phyloP scores from a whole-genome alignment of 805 yeast species.

The Saccharomycopsis sp. region DNA sequence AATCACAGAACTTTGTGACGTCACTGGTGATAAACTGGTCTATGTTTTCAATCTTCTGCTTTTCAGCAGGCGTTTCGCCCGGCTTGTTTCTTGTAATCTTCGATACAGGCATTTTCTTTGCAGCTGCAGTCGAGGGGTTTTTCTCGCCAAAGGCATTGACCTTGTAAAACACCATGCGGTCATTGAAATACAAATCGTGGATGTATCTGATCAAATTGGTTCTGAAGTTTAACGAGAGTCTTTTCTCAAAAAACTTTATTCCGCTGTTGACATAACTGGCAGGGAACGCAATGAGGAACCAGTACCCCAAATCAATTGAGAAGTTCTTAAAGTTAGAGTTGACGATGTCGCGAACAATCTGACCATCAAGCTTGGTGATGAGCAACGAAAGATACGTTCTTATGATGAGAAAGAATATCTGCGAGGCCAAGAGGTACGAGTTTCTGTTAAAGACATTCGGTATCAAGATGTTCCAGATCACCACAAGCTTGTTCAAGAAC shows the following conservation, averaged over 20 bases:
- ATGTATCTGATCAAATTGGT: slow-evolving; percentile 76
- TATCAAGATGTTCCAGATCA: slow-evolving; percentile 76
- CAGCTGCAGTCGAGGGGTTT: slow-evolving; percentile 1
- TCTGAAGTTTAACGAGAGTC: slow-evolving; percentile 77
- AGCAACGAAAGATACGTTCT: slow-evolving; percentile 83
- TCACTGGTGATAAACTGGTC: slow-evolving; percentile 88
- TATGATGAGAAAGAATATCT: slow-evolving; percentile 65
- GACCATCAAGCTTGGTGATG: slow-evolving; percentile 88
- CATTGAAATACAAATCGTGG: slow-evolving; percentile 83
- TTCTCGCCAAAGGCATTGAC: slow-evolving; percentile 50
- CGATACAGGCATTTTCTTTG: neutral
- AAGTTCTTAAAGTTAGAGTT: slow-evolving; percentile 73
- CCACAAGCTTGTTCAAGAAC: slow-evolving; percentile 64
- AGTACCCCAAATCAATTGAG: slow-evolving; percentile 67
- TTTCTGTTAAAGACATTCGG: slow-evolving; percentile 68
- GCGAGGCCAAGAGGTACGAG: slow-evolving; percentile 56
- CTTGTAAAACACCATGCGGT: slow-evolving; percentile 77
- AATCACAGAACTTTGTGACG: slow-evolving; percentile 69
- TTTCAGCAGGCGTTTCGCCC: neutral
- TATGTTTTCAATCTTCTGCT: slow-evolving; percentile 47
- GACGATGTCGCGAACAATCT: slow-evolving; percentile 81
- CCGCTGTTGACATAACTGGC: slow-evolving; percentile 90
- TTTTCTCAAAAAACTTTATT: slow-evolving; percentile 70
- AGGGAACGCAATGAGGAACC: slow-evolving; percentile 89
- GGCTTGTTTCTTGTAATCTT: neutral